Percentiles rank a stretch among this genome's conserved stretches.
Conservation (phyloP, 2,329 filamentous ascomycete genomes). For the Echinosphaeria canescens region DNA sequence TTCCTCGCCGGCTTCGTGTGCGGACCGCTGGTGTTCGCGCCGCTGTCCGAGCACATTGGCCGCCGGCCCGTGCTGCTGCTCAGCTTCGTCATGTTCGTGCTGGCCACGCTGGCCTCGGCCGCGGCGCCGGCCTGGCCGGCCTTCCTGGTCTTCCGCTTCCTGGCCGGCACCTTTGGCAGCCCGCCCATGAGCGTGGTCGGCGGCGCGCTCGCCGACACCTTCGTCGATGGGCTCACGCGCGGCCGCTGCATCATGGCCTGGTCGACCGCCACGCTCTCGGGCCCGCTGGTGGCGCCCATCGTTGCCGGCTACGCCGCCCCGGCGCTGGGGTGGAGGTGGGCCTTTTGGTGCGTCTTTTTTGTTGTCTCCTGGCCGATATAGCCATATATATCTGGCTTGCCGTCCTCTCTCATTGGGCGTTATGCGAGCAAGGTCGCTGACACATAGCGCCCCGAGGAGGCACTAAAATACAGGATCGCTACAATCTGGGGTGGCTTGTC, state of each 20-base stretch:
- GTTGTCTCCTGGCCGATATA: too few species aligned
- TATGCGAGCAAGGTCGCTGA: background rate
- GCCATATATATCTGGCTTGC: too few species aligned
- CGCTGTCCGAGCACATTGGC: conserved; percentile 8
- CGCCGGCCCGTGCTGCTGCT: conserved; percentile 5
- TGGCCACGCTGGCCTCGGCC: conserved; percentile 4
- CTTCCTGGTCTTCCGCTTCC: conserved; percentile 46
- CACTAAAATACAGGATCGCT: conserved; percentile 3
- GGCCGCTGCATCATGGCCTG: conserved; percentile 8
- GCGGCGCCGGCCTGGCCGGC: conserved; percentile 23
- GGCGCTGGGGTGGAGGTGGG: conserved; percentile 7
- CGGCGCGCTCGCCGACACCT: conserved; percentile 37
- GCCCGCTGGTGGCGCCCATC: conserved; percentile 8
- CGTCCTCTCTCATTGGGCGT: too few species aligned
- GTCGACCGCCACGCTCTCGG: conserved; percentile 7
- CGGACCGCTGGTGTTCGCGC: conserved; percentile 35
- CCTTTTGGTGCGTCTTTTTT: conserved; percentile 7
- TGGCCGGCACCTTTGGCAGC: conserved; percentile 39
- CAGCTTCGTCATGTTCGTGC: conserved; percentile 5
- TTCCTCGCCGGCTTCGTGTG: conserved; percentile 34
- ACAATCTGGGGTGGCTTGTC: conserved; percentile 6
- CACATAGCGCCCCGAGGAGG: background rate
- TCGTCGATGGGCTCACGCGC: conserved; percentile 4
- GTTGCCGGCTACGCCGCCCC: conserved; percentile 6
- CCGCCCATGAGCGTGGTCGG: conserved; percentile 40